Evolutionary conservation across 2,329 filamentous ascomycete genomes (phyloP).

Genomic region (Grosmannia clavigera): DNA sequence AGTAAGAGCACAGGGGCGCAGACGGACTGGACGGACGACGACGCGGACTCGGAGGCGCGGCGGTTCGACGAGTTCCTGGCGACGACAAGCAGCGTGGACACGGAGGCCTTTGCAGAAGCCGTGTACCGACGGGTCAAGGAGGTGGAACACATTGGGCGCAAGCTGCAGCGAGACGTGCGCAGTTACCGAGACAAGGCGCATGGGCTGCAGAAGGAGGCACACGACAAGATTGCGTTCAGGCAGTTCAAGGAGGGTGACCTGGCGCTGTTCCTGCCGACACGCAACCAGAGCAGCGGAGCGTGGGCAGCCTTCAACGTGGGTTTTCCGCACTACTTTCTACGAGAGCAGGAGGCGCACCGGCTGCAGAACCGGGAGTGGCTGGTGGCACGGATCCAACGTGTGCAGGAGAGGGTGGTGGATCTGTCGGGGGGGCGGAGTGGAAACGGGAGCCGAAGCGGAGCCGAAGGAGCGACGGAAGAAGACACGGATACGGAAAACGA

Average conservation of each 20-base stretch:
- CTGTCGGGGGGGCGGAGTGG: constrained; percentile 58
- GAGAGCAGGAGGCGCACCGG: constrained; percentile 81
- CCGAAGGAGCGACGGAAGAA: constrained; percentile 15
- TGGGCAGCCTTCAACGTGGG: constrained; percentile 99
- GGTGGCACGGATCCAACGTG: constrained; percentile 81
- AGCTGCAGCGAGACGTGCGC: constrained; percentile 81
- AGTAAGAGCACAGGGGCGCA: too few species aligned
- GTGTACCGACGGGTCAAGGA: constrained; percentile 86
- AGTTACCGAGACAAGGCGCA: constrained; percentile 82
- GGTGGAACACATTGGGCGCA: constrained; percentile 82
- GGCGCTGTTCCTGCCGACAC: constrained; percentile 83
- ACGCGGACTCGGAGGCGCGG: constrained; percentile 52
- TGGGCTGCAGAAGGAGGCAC: constrained; percentile 66
- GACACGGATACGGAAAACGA: constrained; percentile 63
- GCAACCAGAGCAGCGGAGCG: constrained; percentile 85
- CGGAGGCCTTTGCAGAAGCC: constrained; percentile 73
- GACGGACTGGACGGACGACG: constrained; percentile 28
- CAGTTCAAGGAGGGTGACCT: constrained; percentile 96
- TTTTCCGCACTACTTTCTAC: constrained; percentile 91
- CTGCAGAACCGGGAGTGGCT: constrained; percentile 84
- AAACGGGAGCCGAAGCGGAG: constrained; percentile 1
- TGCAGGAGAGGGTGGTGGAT: constrained; percentile 90
- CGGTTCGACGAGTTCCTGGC: constrained; percentile 66
- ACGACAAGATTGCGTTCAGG: constrained; percentile 91
- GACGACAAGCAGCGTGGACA: constrained; percentile 64